Conservation (phyloP, 805 yeast genomes). For the Ogataea naganishii region DNA sequence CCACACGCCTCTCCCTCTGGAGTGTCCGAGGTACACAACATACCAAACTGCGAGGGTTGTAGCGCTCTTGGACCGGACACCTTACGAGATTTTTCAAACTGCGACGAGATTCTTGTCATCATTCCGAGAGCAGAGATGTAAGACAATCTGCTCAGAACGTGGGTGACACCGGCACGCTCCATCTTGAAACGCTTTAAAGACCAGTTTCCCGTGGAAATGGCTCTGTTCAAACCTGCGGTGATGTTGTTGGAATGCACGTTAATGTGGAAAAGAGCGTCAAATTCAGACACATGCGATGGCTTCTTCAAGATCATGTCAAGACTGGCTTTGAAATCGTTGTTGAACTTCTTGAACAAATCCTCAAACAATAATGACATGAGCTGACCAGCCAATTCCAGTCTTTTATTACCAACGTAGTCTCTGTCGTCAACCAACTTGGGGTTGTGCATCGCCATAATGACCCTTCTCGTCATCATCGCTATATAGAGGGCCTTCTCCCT, state of each 20-base stretch:
- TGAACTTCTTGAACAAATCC: constrained; percentile 94
- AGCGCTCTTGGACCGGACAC: constrained; percentile 98
- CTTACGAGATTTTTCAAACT: constrained; percentile 94
- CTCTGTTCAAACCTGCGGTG: constrained; percentile 89
- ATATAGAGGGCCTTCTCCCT: constrained; percentile 90
- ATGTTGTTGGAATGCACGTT: constrained; percentile 89
- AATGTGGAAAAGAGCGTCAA: constrained; percentile 85
- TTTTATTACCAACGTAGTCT: constrained; percentile 96
- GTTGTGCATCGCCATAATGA: constrained; percentile 88
- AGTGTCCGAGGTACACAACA: constrained; percentile 97
- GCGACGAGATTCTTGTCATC: constrained; percentile 99
- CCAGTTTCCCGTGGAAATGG: constrained; percentile 99
- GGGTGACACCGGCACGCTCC: constrained; percentile 99
- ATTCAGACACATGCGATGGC: constrained; percentile 91
- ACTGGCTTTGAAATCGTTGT: constrained; percentile 87
- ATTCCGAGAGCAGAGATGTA: constrained; percentile 94
- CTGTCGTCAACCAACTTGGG: constrained; percentile 97
- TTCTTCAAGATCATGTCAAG: constrained; percentile 90
- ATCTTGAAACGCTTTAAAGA: constrained; percentile 96
- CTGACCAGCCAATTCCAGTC: constrained; percentile 96
- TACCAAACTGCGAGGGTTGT: constrained; percentile 98
- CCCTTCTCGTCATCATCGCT: constrained; percentile 95
- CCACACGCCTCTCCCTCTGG: constrained; percentile 99
- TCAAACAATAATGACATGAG: constrained; percentile 90
- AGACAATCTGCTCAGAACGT: constrained; percentile 83